Conservation (phyloP, 139 green algal genomes). For the Closterium sp. region DNA sequence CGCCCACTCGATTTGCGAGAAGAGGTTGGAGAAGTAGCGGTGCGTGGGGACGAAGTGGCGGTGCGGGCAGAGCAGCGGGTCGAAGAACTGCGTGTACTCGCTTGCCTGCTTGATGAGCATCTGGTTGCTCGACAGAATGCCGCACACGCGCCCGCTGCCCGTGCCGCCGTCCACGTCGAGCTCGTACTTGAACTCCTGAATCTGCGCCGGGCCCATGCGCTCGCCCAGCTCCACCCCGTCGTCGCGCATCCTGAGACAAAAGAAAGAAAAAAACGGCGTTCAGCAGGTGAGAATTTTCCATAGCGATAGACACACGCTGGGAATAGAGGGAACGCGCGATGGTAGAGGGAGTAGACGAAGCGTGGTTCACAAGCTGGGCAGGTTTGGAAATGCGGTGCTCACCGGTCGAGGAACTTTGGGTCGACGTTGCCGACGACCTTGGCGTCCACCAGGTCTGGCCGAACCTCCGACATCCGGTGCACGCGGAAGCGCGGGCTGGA, state of each 20-base stretch:
- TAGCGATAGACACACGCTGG: too few species aligned
- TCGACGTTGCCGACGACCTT: not conserved
- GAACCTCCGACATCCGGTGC: slow-evolving; percentile 12
- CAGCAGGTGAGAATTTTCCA: too few species aligned
- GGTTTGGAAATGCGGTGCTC: too few species aligned
- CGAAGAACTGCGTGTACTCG: slow-evolving; percentile 28
- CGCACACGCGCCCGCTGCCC: slow-evolving; percentile 11
- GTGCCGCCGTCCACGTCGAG: slow-evolving; percentile 21
- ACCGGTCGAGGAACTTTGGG: not conserved
- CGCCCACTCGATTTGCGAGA: slow-evolving; percentile 4
- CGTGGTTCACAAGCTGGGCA: too few species aligned
- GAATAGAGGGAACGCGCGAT: too few species aligned
- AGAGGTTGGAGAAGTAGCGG: slow-evolving; percentile 18
- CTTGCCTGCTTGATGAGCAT: slow-evolving; percentile 25
- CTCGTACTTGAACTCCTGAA: slow-evolving; percentile 28
- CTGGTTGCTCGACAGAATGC: slow-evolving; percentile 24
- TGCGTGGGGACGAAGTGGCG: slow-evolving; percentile 19
- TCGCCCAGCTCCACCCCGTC: not conserved
- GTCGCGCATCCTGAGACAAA: not conserved
- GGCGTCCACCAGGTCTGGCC: slow-evolving; percentile 26
- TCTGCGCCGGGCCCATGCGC: not conserved
- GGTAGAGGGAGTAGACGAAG: too few species aligned
- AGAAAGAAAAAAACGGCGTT: too few species aligned
- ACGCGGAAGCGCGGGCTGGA: slow-evolving; percentile 25
- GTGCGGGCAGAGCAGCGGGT: slow-evolving; percentile 5